Evolutionary conservation across 176 grass and related monocot genomes (phyloP), one percentile per base, ranked within the genome.

Genomic region (Phoenix dactylifera): DNA sequence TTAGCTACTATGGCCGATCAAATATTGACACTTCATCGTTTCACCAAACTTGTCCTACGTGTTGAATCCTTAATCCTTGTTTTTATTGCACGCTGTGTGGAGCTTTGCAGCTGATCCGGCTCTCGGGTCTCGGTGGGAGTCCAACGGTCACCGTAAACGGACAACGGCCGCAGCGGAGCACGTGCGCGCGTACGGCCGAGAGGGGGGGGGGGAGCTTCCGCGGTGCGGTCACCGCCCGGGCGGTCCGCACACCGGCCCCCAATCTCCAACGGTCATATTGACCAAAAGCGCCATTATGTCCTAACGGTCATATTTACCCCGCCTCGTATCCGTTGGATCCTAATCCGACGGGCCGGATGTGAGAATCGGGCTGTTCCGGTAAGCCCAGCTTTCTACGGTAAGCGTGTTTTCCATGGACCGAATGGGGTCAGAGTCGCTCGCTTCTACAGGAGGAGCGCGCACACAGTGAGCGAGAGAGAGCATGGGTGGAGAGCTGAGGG

Each of bases 301-400:
- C 53, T 74, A 95, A 95, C 90, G 90, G 90, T 95, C 86, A 81
- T 60, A 82, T 85, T 85, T 70, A 55, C 66, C 51, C 69, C 58
- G 50, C 26, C 17, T 9, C 12, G 2, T 0, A 0, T 3, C 84
- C 87, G 87, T 88, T 76, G 44, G 64, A 25, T 74, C 17, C 1
- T 3, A 3, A 97, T 92, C 84, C 0, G 56, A 80, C 78, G 81
- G 75, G 15, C 0, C 0, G 1, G 2, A n/a, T 16, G 1, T 5
- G 16, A 7, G 10, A 10, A 1, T 18, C 10, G 26, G 23, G 16
- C 59, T 52, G 60, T 69, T 57, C 67, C 53, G 73, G 17, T 79
- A 67, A 80, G 58, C 75, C 62, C 63, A 58, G 77, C 54, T 15
- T 24, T 32, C 57, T 22, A 24, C 60, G 35, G 75, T 4, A 28